Percentiles rank a stretch among this genome's conserved stretches.
Conservation (phyloP, 2,329 filamentous ascomycete genomes). For the Penicillium sclerotigenum region DNA sequence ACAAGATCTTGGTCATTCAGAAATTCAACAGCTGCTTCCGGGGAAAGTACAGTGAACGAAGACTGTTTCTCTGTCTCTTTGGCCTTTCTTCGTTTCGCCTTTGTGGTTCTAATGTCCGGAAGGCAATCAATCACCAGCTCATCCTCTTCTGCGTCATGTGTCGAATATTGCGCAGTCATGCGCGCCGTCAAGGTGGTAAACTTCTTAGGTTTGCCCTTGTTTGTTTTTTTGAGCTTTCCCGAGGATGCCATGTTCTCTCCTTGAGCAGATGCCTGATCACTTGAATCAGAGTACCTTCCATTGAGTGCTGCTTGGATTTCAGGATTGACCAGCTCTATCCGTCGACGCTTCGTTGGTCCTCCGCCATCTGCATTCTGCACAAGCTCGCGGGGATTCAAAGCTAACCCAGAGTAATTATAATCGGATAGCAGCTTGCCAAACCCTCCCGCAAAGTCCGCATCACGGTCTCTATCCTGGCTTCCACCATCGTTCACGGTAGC, state of each 20-base stretch:
- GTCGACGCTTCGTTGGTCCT: conserved; percentile 37
- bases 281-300: conserved; percentile 3
- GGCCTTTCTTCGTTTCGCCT: conserved; percentile 24
- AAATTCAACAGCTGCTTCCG: conserved; percentile 63
- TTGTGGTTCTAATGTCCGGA: conserved; percentile 14
- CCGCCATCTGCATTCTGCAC: conserved; percentile 14
- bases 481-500: conserved; percentile 16
- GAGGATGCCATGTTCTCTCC: conserved; percentile 13
- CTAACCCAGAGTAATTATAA: conserved; percentile 39
- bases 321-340: conserved; percentile 36
- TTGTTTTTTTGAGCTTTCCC: conserved; percentile 18
- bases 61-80: conserved; percentile 29
- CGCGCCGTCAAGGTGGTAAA: conserved; percentile 73
- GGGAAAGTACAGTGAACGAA: conserved; percentile 64
- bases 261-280: conserved; percentile 13
- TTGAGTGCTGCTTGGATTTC: conserved; percentile 13
- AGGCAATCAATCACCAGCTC: conserved; percentile 8
- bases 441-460: background rate
- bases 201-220: conserved; percentile 63
- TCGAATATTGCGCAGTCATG: conserved; percentile 67
- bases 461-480: background rate
- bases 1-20: conserved; percentile 70
- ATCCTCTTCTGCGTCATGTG: conserved; percentile 30
- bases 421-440: conserved; percentile 40
- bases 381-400: conserved; percentile 11